Conservation (phyloP, 2,329 filamentous ascomycete genomes). For the Trichophaea hybrida region DNA sequence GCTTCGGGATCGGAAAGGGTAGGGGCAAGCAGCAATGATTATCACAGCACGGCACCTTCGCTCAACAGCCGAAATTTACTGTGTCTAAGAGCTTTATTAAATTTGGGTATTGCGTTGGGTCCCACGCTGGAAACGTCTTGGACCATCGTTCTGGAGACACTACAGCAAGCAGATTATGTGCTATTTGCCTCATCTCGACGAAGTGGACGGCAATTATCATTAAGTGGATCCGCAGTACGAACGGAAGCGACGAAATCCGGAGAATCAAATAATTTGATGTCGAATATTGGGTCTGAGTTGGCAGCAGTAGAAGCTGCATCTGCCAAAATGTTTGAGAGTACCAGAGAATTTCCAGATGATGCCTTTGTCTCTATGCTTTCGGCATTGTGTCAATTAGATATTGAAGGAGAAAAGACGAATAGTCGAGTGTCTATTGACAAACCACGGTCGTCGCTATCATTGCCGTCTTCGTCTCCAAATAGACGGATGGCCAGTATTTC, state of each 20-base stretch:
- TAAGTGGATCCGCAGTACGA: slow-evolving; percentile 9
- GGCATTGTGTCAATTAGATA: slow-evolving; percentile 55
- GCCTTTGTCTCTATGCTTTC: slow-evolving; percentile 64
- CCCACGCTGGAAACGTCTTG: slow-evolving; percentile 75
- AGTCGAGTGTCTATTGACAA: slow-evolving; percentile 13
- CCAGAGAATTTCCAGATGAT: slow-evolving; percentile 71
- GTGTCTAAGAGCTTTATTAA: slow-evolving; percentile 80
- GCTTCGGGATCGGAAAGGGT: slow-evolving; percentile 1
- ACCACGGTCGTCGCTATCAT: slow-evolving; percentile 20
- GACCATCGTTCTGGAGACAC: slow-evolving; percentile 78
- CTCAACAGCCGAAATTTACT: slow-evolving; percentile 81
- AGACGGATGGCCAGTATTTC: slow-evolving; percentile 27
- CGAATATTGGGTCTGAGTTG: slow-evolving; percentile 65
- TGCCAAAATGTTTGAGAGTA: slow-evolving; percentile 77
- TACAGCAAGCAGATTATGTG: slow-evolving; percentile 85
- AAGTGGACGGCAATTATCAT: slow-evolving; percentile 20
- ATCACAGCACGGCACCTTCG: slow-evolving; percentile 31
- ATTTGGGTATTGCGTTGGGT: slow-evolving; percentile 84
- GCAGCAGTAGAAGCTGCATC: slow-evolving; percentile 80
- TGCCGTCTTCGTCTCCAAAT: slow-evolving; percentile 24
- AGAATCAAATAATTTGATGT: slow-evolving; percentile 37
- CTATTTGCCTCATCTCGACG: slow-evolving; percentile 42
- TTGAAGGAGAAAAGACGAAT: slow-evolving; percentile 15
- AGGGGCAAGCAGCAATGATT: slow-evolving; percentile 15
- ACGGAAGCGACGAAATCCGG: slow-evolving; percentile 19